Conservation (phyloP, 345 rosid genomes). For the Physaria fendleri region DNA sequence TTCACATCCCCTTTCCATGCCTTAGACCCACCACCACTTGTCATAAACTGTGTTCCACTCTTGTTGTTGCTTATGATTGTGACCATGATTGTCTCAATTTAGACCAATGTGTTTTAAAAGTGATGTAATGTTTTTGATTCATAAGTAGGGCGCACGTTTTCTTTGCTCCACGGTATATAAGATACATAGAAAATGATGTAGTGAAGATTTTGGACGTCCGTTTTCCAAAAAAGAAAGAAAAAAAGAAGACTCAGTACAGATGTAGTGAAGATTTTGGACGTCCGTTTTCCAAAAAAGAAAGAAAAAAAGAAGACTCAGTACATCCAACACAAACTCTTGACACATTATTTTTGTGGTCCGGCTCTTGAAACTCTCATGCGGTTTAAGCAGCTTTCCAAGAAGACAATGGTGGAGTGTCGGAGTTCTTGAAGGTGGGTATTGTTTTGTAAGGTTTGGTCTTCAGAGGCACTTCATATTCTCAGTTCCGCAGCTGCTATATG, state of each 20-base stretch:
- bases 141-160: background rate
- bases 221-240: too few relatives aligned
- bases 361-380: background rate
- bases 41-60: constrained; percentile 51
- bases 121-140: background rate
- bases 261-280: too few relatives aligned
- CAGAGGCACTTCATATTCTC: background rate
- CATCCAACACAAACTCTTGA: background rate
- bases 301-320: too few relatives aligned
- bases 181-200: background rate
- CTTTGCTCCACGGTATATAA: too few relatives aligned
- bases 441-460: constrained; percentile 12
- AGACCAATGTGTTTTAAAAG: background rate
- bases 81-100: background rate
- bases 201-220: too few relatives aligned
- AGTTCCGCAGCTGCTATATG: background rate
- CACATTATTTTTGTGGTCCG: background rate
- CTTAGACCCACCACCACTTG: constrained; percentile 95
- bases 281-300: too few relatives aligned
- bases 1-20: constrained; percentile 63
- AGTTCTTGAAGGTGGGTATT: constrained; percentile 10
- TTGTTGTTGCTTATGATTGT: constrained; percentile 45
- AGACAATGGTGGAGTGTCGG: constrained; percentile 45
- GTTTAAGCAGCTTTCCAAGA: constrained; percentile 28
- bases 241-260: too few relatives aligned